Evolutionary conservation across 225 moss, liverwort and hornwort genomes (phyloP).

Genomic region (Sphagnum contortum): DNA sequence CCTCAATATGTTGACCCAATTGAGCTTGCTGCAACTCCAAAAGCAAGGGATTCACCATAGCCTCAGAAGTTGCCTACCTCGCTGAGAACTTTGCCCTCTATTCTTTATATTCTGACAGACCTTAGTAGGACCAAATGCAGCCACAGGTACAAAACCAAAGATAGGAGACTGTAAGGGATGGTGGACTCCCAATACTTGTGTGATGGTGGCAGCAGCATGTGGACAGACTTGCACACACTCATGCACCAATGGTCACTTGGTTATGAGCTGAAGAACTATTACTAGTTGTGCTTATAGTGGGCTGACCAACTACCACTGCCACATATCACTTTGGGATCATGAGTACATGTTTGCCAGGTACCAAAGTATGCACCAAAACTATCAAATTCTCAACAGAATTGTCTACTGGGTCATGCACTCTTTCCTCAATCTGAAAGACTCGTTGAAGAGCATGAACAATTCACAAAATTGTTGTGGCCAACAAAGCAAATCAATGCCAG

Average conservation of each 20-base stretch:
- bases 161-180: constrained; percentile 46
- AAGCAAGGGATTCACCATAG: constrained; percentile 22
- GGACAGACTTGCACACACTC: constrained; percentile 9
- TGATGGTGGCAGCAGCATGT: constrained; percentile 3
- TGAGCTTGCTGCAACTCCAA: constrained; percentile 47
- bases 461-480: background rate
- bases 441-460: background rate
- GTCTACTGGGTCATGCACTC: too few relatives aligned
- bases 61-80: constrained; percentile 17
- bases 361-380: too few relatives aligned
- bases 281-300: constrained; percentile 13
- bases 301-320: constrained; percentile 41
- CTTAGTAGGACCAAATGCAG: constrained; percentile 29
- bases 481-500: too few relatives aligned
- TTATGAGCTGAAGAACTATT: constrained; percentile 23
- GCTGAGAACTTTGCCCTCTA: constrained; percentile 14
- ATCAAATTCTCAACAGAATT: too few relatives aligned
- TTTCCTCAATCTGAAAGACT: too few relatives aligned
- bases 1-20: constrained; percentile 70
- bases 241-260: constrained; percentile 26
- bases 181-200: constrained; percentile 7
- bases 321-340: constrained; percentile 68
- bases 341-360: constrained; percentile 73
- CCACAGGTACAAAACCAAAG: constrained; percentile 44
- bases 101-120: constrained; percentile 31